phyloP scores from a whole-genome alignment of 2,329 filamentous ascomycete genomes.

The Tricladium varicosporioides region DNA sequence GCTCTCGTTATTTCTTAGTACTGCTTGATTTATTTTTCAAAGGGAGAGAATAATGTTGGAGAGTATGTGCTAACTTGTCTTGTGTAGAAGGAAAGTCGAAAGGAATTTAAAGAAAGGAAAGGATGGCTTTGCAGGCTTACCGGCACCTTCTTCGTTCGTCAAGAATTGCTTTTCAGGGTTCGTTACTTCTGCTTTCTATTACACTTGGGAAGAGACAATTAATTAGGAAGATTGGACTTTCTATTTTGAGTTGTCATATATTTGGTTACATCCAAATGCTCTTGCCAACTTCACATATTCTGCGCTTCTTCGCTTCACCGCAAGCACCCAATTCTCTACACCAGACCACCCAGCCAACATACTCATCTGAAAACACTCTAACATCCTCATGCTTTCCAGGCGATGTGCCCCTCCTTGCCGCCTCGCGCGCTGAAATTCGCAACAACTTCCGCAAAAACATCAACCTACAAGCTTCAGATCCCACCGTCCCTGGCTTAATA shows the following conservation, averaged over 20 bases:
- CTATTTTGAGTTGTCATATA: no score
- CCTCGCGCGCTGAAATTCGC: conserved; percentile 72
- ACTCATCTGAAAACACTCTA: no score
- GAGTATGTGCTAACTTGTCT: neutral
- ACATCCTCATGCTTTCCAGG: no score
- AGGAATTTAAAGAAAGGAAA: conserved; percentile 13
- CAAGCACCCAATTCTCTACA: no score
- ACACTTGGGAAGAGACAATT: neutral
- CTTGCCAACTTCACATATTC: no score
- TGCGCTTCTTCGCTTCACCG: no score
- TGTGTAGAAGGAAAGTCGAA: neutral
- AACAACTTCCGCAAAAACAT: conserved; percentile 69
- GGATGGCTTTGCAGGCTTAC: conserved; percentile 74
- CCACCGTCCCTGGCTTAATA: conserved; percentile 63
- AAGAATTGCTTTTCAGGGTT: conserved; percentile 80
- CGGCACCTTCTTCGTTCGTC: conserved; percentile 77
- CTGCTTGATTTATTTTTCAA: neutral
- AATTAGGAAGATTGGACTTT: no score
- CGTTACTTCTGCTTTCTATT: conserved; percentile 7
- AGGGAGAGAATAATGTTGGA: neutral
- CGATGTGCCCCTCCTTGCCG: conserved; percentile 65
- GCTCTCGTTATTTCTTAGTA: neutral
- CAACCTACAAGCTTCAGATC: conserved; percentile 53
- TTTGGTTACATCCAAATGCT: no score
- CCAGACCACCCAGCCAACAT: no score